Conservation (phyloP, 2,329 filamentous ascomycete genomes). For the Teratosphaeria zuluensis region DNA sequence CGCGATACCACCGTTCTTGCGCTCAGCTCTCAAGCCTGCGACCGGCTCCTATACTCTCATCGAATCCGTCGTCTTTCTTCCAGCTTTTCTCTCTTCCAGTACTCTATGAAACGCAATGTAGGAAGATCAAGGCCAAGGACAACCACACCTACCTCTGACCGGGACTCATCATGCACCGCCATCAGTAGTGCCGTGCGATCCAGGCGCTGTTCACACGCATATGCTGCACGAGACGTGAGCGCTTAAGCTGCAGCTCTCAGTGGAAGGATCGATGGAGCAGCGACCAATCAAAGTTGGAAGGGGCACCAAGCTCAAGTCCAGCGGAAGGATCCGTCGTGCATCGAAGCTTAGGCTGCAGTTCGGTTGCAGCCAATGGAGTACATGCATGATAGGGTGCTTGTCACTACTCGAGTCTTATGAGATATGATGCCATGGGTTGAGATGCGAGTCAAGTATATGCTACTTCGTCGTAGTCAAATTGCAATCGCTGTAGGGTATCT, state of each 20-base stretch:
- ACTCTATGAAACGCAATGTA: background rate
- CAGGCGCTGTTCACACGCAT: background rate
- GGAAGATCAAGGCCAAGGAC: background rate
- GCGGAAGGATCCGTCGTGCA: background rate
- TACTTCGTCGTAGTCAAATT: background rate
- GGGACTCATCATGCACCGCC: background rate
- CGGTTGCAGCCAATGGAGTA: no score
- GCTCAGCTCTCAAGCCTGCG: background rate
- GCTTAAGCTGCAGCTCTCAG: background rate
- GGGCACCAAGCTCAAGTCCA: background rate
- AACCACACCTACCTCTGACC: background rate
- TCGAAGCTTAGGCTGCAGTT: background rate
- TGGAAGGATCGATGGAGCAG: background rate
- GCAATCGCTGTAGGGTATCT: conserved; percentile 2
- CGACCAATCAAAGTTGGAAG: background rate
- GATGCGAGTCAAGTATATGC: no score
- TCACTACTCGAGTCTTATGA: no score
- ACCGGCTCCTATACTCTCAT: background rate
- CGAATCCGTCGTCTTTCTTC: background rate
- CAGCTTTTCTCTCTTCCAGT: background rate
- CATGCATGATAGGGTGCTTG: no score
- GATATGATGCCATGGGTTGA: no score
- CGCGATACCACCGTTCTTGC: background rate
- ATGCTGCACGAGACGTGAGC: background rate
- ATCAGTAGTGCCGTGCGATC: background rate